Conservation (phyloP, 2,329 filamentous ascomycete species). For the Colletotrichum trifolii region DNA sequence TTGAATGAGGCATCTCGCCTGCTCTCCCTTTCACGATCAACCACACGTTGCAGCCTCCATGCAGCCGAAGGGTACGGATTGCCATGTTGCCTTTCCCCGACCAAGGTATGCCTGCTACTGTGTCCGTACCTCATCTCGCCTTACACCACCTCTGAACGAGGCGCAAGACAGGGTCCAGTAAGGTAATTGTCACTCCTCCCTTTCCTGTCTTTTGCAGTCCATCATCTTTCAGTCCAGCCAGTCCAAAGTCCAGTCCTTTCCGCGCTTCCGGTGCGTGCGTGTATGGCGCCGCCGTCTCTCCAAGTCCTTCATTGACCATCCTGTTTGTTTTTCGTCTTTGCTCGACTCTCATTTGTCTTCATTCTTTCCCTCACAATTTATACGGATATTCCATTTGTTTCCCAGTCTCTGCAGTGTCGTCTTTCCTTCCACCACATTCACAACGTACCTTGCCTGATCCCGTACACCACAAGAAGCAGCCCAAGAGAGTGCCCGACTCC, state of each 20-base stretch:
- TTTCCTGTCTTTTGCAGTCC: background rate
- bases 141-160: too few relatives aligned
- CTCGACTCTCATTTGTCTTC: background rate
- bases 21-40: too few relatives aligned
- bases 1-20: too few relatives aligned
- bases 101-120: too few relatives aligned
- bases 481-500: background rate
- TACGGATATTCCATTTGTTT: background rate
- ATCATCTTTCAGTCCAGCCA: background rate
- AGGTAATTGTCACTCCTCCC: slow-evolving; percentile 2
- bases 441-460: background rate
- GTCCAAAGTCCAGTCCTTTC: background rate
- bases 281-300: slow-evolving; percentile 2
- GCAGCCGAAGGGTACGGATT: too few relatives aligned
- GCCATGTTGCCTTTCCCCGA: too few relatives aligned
- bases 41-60: too few relatives aligned
- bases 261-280: background rate
- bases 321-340: slow-evolving; percentile 1
- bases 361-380: background rate
- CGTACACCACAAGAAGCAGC: too few relatives aligned
- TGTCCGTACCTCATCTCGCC: too few relatives aligned
- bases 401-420: background rate
- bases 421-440: background rate
- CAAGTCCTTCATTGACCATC: background rate
- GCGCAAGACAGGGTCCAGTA: background rate